Evolutionary conservation across 2,329 filamentous ascomycete genomes (phyloP).

Genomic region (Pseudogymnoascus destructans): DNA sequence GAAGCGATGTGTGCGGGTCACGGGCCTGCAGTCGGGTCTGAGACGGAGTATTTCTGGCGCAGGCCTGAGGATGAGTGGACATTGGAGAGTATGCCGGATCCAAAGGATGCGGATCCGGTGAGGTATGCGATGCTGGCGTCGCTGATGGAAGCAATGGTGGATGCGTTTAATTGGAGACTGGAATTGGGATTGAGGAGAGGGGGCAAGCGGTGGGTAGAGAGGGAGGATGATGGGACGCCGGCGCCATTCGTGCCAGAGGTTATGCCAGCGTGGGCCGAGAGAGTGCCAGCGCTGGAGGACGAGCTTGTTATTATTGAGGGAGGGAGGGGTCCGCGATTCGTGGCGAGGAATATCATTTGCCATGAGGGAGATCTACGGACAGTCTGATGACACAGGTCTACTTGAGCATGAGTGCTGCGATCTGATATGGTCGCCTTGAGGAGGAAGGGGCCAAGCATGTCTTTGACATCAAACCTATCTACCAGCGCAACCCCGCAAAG

Average conservation of each 20-base stretch:
- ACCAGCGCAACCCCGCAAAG: background rate
- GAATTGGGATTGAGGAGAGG: slow-evolving; percentile 19
- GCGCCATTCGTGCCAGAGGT: slow-evolving; percentile 14
- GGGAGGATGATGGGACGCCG: slow-evolving; percentile 14
- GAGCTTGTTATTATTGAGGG: background rate
- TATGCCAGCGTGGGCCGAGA: background rate
- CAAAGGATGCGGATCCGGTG: slow-evolving; percentile 20
- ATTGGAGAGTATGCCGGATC: slow-evolving; percentile 20
- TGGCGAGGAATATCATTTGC: background rate
- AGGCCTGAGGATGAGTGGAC: slow-evolving; percentile 17
- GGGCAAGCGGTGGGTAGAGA: slow-evolving; percentile 13
- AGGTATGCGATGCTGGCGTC: slow-evolving; percentile 24
- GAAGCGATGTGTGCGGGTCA: slow-evolving; percentile 17
- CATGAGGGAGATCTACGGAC: background rate
- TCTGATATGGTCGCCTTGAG: background rate
- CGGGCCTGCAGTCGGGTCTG: slow-evolving; percentile 14
- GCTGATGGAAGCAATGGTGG: slow-evolving; percentile 20
- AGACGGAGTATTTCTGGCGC: slow-evolving; percentile 23
- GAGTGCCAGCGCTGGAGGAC: background rate
- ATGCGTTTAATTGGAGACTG: slow-evolving; percentile 23
- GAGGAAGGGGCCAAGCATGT: background rate
- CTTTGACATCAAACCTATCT: background rate
- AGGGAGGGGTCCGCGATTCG: background rate
- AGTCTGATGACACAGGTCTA: background rate
- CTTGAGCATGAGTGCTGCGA: background rate